These are phyloP conservation scores for Lepidium sativum DNA, from an alignment of 345 rosid genomes.

Conservation along the genomic window DNA sequence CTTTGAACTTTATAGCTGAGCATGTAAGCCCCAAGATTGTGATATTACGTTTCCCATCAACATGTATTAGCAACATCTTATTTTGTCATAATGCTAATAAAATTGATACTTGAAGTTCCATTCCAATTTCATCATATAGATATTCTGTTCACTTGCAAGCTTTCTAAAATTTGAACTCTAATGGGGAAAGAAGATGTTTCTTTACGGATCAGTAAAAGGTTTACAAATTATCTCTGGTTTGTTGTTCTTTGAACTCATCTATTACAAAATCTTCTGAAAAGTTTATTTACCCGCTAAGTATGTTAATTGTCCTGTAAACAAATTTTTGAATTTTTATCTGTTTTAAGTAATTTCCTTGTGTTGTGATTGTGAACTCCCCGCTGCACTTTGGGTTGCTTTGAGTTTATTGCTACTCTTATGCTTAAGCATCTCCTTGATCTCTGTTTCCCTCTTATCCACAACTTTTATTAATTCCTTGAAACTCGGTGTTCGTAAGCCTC, in stretches of 20 bases:
- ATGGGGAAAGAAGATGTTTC: neutral
- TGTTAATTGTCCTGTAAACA: conserved; percentile 10
- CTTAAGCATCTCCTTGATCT: conserved; percentile 49
- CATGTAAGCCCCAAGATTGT: neutral
- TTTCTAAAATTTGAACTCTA: neutral
- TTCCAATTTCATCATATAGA: neutral
- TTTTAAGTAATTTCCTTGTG: conserved; percentile 1
- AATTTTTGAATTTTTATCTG: neutral
- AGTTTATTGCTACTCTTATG: conserved; percentile 40
- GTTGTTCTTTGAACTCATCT: conserved; percentile 11
- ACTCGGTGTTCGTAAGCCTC: conserved; percentile 40
- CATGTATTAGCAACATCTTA: conserved; percentile 10
- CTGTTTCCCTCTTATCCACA: conserved; percentile 55
- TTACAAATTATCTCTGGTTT: conserved; percentile 4
- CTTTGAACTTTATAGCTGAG: neutral
- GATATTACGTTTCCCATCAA: conserved; percentile 3
- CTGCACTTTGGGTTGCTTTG: conserved; percentile 31
- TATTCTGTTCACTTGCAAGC: conserved; percentile 9
- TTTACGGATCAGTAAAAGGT: conserved; percentile 4
- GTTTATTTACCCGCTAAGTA: conserved; percentile 12
- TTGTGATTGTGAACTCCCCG: conserved; percentile 28
- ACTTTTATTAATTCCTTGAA: conserved; percentile 42
- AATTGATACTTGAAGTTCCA: conserved; percentile 4
- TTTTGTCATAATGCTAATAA: conserved; percentile 9
- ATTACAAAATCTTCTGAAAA: conserved; percentile 23